A percentile compares a stretch with the other conserved stretches of the same genome.
Conservation (phyloP, 2,329 filamentous ascomycete genomes). For the Apiospora kogelbergensis region DNA sequence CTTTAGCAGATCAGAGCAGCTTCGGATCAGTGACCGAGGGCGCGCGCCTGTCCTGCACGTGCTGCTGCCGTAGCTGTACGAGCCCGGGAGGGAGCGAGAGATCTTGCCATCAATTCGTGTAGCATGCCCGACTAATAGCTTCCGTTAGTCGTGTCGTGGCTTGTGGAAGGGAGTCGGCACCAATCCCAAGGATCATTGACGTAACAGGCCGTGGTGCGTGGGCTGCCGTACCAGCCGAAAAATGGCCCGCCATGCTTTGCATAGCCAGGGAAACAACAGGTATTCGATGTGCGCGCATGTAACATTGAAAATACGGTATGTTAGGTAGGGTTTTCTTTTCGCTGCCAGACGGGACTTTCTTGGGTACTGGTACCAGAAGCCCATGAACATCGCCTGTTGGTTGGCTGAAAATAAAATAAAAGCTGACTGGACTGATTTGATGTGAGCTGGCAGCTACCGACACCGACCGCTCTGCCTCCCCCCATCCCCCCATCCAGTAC, state of each 20-base stretch:
- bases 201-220: constrained; percentile 1
- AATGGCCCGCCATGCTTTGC: not conserved
- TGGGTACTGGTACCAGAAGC: constrained; percentile 2
- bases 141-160: not conserved
- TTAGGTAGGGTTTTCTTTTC: not conserved
- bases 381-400: constrained; percentile 3
- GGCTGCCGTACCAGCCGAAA: constrained; percentile 6
- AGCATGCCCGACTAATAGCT: not conserved
- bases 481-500: not conserved
- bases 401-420: not conserved
- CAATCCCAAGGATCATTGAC: not conserved
- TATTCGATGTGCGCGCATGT: not conserved
- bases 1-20: not conserved
- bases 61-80: constrained; percentile 1
- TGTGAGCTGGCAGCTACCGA: constrained; percentile 3
- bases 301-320: not conserved
- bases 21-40: not conserved
- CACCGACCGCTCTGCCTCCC: not conserved
- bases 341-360: not conserved
- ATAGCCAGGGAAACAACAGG: not conserved
- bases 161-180: not conserved
- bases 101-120: not conserved
- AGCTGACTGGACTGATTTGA: no score
- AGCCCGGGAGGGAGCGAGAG: not conserved
- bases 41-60: not conserved